These are phyloP conservation scores for Aspergillus nomiae DNA, from an alignment of 2,329 filamentous ascomycete species.

Conservation along the genomic window DNA sequence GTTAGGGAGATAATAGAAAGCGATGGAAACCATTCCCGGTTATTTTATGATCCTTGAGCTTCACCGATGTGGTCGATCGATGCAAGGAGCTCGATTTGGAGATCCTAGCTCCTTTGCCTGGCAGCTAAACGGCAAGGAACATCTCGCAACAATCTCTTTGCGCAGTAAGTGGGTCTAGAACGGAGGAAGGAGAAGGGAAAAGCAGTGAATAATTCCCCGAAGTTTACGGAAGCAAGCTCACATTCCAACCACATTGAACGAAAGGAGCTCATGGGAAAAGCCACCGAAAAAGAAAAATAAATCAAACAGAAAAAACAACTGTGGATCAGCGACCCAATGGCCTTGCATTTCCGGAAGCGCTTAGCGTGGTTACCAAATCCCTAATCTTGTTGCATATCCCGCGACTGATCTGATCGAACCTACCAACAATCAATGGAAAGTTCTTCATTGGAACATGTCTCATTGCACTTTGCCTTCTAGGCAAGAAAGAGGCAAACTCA, in stretches of 20 bases:
- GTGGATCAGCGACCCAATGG: background rate
- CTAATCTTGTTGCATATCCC: background rate
- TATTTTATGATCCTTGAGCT: background rate
- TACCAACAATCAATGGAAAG: background rate
- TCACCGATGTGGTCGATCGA: background rate
- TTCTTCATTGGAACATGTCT: background rate
- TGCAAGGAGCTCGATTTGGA: conserved; percentile 14
- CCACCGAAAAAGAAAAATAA: background rate
- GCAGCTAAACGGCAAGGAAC: background rate
- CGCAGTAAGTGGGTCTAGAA: background rate
- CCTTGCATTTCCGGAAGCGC: background rate
- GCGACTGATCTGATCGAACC: background rate
- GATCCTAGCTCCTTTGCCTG: background rate
- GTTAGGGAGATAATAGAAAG: background rate
- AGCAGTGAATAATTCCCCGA: background rate
- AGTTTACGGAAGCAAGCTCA: background rate
- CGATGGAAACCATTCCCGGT: background rate
- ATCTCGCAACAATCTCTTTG: background rate
- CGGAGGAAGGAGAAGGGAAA: background rate
- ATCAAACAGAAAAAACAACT: background rate
- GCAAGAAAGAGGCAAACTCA: background rate
- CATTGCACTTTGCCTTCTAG: background rate
- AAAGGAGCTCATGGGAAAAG: background rate
- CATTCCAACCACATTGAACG: background rate
- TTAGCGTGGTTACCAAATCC: background rate